phyloP scores from a whole-genome alignment of 2,329 filamentous ascomycete genomes.

The Parastagonospora avenae region DNA sequence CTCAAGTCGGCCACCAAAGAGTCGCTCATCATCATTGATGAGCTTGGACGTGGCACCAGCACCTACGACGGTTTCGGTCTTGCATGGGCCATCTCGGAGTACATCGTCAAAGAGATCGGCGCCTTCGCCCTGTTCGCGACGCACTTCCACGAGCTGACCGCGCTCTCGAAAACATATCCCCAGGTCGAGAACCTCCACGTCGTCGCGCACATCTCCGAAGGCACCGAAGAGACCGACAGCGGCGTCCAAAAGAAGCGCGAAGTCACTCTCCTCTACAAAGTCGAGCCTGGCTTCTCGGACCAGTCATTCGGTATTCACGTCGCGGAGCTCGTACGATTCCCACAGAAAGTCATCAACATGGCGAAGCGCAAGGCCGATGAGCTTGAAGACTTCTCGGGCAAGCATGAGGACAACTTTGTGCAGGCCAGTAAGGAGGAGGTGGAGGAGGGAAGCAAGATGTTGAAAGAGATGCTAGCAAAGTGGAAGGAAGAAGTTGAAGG shows the following conservation, averaged over 20 bases:
- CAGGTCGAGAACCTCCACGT: conserved; percentile 95
- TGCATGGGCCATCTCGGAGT: conserved; percentile 98
- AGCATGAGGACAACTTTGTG: conserved; percentile 63
- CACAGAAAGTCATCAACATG: conserved; percentile 97
- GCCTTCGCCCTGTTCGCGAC: conserved; percentile 96
- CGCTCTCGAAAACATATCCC: conserved; percentile 81
- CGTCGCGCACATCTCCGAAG: conserved; percentile 81
- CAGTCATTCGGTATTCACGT: conserved; percentile 99
- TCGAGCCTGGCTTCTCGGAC: conserved; percentile 92
- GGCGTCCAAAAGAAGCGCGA: conserved; percentile 60
- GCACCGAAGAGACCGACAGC: conserved; percentile 51
- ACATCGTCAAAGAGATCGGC: conserved; percentile 93
- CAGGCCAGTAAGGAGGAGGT: conserved; percentile 76
- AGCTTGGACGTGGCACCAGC: conserved; percentile 92
- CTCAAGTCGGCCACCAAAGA: conserved; percentile 95
- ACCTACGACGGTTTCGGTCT: conserved; percentile 98
- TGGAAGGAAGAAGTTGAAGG: conserved; percentile 82
- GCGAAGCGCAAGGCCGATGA: conserved; percentile 99
- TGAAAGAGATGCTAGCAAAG: conserved; percentile 80
- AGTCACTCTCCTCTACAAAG: conserved; percentile 95
- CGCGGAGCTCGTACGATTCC: conserved; percentile 93
- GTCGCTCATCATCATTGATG: conserved; percentile 97
- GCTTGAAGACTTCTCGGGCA: conserved; percentile 89
- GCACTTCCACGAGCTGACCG: conserved; percentile 97
- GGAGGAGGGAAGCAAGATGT: conserved; percentile 80